Conservation (phyloP, 2,329 filamentous ascomycete species). For the Sporothrix luriei region DNA sequence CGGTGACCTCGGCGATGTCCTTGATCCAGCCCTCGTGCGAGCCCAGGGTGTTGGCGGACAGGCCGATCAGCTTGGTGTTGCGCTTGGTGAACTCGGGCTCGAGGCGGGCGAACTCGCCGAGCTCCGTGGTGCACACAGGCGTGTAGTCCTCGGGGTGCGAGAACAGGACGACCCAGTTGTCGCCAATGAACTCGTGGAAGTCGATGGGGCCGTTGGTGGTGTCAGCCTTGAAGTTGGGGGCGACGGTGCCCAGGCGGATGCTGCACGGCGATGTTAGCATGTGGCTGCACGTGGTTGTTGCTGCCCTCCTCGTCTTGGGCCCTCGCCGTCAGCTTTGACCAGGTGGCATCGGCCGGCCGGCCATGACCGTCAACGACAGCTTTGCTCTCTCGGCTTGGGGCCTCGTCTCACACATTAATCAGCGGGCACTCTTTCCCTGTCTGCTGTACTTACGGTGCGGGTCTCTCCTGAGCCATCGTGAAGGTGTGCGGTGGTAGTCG, state of each 20-base stretch:
- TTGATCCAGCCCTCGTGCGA: constrained; percentile 88
- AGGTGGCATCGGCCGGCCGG: background rate
- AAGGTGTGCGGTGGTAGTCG: constrained; percentile 31
- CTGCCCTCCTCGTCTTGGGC: background rate
- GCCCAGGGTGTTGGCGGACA: constrained; percentile 82
- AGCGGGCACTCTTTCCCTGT: background rate
- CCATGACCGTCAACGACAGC: too few species aligned
- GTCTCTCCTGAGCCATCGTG: constrained; percentile 44
- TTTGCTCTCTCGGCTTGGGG: background rate
- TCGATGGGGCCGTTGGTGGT: constrained; percentile 77
- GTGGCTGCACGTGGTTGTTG: background rate
- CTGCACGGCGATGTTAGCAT: constrained; percentile 41
- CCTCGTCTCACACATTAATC: background rate
- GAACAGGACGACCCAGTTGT: constrained; percentile 81
- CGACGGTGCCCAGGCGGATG: constrained; percentile 66
- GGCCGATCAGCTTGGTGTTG: constrained; percentile 86
- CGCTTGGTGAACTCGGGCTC: constrained; percentile 85
- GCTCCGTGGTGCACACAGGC: constrained; percentile 90
- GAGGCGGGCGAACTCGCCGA: constrained; percentile 88
- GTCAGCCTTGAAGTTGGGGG: constrained; percentile 82
- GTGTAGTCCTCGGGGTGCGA: constrained; percentile 90
- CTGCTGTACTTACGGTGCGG: constrained; percentile 42
- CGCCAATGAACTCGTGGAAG: constrained; percentile 79
- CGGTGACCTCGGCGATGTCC: constrained; percentile 80
- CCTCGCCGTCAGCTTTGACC: too few species aligned